phyloP scores from a whole-genome alignment of 352 stramenopile species.

The Globisporangium radiosum region DNA sequence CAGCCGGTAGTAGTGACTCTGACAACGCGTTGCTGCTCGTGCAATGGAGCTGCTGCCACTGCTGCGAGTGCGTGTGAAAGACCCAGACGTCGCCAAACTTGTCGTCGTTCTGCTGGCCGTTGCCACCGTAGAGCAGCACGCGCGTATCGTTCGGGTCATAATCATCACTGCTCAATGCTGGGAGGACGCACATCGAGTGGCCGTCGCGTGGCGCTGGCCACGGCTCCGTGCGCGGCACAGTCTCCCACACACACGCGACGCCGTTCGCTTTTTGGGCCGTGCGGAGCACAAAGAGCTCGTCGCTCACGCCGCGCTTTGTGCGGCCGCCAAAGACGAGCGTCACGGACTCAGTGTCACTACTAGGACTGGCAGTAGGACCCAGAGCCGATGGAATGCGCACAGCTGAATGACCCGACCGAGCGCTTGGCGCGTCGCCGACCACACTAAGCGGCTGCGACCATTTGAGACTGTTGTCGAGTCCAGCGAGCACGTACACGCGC shows the following conservation, averaged over 20 bases:
- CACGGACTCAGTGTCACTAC: conserved; percentile 4
- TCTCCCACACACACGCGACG: conserved; percentile 21
- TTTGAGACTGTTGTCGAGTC: conserved; percentile 8
- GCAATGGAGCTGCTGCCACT: conserved; percentile 37
- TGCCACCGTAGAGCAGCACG: conserved; percentile 60
- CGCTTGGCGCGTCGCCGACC: conserved; percentile 15
- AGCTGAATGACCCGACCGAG: conserved; percentile 47
- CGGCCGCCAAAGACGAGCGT: conserved; percentile 55
- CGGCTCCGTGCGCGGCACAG: conserved; percentile 3
- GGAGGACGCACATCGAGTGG: conserved; percentile 44
- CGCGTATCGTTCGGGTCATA: not conserved
- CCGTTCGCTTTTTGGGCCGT: not conserved
- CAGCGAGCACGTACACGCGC: conserved; percentile 28
- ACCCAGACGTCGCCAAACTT: conserved; percentile 70
- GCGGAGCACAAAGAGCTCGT: conserved; percentile 31
- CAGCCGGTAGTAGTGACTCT: conserved; percentile 21
- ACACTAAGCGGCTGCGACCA: conserved; percentile 20
- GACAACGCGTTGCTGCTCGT: conserved; percentile 7
- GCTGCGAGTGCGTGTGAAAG: conserved; percentile 26
- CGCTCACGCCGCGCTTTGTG: conserved; percentile 55
- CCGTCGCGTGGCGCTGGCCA: conserved; percentile 49
- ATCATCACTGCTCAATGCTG: not conserved
- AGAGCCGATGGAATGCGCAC: conserved; percentile 16
- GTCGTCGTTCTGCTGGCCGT: conserved; percentile 58
- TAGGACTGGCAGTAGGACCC: too few species aligned